phyloP scores from a whole-genome alignment of 2,329 filamentous ascomycete genomes.

The Botrytis porri region DNA sequence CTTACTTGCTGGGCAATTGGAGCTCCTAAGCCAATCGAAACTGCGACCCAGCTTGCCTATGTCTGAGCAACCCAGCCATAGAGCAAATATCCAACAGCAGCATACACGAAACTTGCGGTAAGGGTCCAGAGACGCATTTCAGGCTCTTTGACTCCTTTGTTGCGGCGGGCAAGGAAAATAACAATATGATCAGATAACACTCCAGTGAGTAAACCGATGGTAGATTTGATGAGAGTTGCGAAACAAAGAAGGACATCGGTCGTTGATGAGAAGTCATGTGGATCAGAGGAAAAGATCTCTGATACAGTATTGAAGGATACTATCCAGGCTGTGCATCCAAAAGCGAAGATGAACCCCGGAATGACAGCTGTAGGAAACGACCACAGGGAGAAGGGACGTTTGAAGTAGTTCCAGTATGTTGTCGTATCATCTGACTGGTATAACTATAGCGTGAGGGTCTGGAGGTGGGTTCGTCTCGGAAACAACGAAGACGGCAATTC shows the following conservation, averaged over 20 bases:
- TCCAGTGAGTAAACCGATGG: slow-evolving; percentile 40
- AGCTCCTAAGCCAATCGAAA: slow-evolving; percentile 40
- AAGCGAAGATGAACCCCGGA: neutral
- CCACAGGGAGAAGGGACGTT: neutral
- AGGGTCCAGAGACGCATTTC: slow-evolving; percentile 43
- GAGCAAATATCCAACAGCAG: slow-evolving; percentile 39
- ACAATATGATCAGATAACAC: slow-evolving; percentile 38
- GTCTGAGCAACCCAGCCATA: slow-evolving; percentile 42
- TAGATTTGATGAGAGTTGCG: slow-evolving; percentile 38
- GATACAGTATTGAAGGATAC: neutral
- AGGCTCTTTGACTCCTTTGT: slow-evolving; percentile 40
- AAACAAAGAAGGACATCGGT: slow-evolving; percentile 35
- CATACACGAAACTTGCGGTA: slow-evolving; percentile 37
- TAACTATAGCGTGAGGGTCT: neutral
- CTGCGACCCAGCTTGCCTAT: slow-evolving; percentile 36
- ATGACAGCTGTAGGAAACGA: neutral
- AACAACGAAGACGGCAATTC: neutral
- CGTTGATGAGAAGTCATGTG: slow-evolving; percentile 22
- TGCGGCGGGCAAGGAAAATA: slow-evolving; percentile 38
- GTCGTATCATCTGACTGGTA: neutral
- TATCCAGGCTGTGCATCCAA: neutral
- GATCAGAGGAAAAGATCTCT: slow-evolving; percentile 1
- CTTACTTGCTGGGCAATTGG: slow-evolving; percentile 44
- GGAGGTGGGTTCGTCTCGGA: neutral
- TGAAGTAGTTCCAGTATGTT: neutral